phyloP scores from a whole-genome alignment of 495 filamentous ascomycete genomes.

The Hypomontagnella monticulosa region DNA sequence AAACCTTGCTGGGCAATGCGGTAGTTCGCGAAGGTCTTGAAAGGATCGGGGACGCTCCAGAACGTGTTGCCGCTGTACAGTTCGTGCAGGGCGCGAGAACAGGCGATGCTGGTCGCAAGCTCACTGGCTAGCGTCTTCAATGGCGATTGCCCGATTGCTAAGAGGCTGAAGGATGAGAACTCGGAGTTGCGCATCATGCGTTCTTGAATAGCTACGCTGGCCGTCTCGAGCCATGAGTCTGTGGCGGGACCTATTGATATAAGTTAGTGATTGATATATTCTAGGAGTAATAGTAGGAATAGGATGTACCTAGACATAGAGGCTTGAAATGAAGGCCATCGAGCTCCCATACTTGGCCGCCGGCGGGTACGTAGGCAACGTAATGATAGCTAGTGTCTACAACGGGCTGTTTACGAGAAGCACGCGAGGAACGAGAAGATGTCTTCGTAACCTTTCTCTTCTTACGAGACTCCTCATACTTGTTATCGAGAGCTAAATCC shows the following conservation, averaged over 20 bases:
- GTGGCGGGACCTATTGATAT: constrained; percentile 33
- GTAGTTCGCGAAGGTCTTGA: constrained; percentile 15
- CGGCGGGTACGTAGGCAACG: constrained; percentile 85
- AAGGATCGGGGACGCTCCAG: constrained; percentile 15
- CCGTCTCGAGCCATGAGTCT: constrained; percentile 53
- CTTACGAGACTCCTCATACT: constrained; percentile 59
- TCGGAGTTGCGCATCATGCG: constrained; percentile 54
- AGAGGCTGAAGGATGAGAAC: constrained; percentile 54
- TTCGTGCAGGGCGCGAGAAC: constrained; percentile 43
- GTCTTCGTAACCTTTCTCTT: constrained; percentile 48
- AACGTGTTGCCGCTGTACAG: constrained; percentile 19
- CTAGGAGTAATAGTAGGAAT: background rate
- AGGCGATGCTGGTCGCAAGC: constrained; percentile 49
- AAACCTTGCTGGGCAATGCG: constrained; percentile 42
- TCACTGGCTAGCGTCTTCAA: constrained; percentile 38
- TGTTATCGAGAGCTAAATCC: constrained; percentile 74
- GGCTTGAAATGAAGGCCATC: constrained; percentile 86
- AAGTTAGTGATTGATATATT: background rate
- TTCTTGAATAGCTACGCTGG: constrained; percentile 50
- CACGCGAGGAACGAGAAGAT: constrained; percentile 7
- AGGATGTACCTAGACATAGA: constrained; percentile 67
- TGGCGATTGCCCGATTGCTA: constrained; percentile 57
- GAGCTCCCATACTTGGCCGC: constrained; percentile 83
- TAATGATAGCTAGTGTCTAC: constrained; percentile 75
- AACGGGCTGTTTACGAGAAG: constrained; percentile 40